Evolutionary conservation across 2,329 filamentous ascomycete genomes (phyloP).

Genomic region (Calonectria crousiana): DNA sequence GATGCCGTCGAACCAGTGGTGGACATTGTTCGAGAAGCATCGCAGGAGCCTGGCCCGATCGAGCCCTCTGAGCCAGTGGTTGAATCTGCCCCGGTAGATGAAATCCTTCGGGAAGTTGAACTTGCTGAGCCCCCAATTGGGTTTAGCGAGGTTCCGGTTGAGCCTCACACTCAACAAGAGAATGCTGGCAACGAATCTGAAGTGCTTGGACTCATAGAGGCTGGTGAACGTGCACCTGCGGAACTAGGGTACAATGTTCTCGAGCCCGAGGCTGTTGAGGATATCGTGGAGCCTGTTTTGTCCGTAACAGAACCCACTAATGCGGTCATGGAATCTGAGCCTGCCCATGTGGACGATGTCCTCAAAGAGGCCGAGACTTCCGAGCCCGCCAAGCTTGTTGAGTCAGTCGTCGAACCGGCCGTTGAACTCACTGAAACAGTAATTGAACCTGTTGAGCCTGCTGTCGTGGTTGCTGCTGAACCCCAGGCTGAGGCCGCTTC

Average conservation of each 20-base stretch:
- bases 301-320: not conserved
- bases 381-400: not conserved
- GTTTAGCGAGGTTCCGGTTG: not conserved
- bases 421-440: not conserved
- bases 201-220: not conserved
- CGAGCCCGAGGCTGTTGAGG: not conserved
- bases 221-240: not conserved
- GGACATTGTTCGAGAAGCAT: too few relatives aligned
- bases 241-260: not conserved
- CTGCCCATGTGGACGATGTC: not conserved
- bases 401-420: not conserved
- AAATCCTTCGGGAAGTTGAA: not conserved
- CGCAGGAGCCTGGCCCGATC: not conserved
- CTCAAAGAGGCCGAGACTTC: not conserved
- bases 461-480: not conserved
- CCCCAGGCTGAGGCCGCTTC: not conserved
- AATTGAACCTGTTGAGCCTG: not conserved
- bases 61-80: not conserved
- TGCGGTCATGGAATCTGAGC: not conserved
- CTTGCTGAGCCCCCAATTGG: not conserved
- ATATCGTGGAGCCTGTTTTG: not conserved
- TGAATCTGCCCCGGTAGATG: not conserved
- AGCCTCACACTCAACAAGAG: not conserved
- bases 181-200: not conserved
- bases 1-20: not conserved